phyloP scores from a whole-genome alignment of 352 stramenopile genomes.

The Thalassiosira exigua region DNA sequence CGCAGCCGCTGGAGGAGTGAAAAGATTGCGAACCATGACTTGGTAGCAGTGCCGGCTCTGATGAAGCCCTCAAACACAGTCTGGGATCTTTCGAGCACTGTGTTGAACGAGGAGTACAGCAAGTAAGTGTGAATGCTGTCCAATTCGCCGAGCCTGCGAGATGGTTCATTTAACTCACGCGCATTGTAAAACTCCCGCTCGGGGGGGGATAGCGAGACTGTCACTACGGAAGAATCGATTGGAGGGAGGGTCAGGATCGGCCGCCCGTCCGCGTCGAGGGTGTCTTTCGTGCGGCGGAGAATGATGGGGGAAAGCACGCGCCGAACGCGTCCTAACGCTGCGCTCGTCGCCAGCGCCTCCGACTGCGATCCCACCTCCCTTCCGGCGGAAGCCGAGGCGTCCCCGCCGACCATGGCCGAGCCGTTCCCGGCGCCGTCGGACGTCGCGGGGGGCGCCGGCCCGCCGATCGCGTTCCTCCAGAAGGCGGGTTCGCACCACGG shows the following conservation, averaged over 20 bases:
- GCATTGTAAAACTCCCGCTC: conserved; percentile 85
- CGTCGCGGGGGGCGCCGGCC: conserved; percentile 7
- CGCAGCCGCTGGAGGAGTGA: conserved; percentile 74
- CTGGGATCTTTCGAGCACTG: conserved; percentile 63
- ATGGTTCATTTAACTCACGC: conserved; percentile 32
- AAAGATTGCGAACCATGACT: conserved; percentile 84
- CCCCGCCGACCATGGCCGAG: conserved; percentile 9
- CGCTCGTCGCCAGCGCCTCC: conserved; percentile 39
- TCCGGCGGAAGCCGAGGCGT: background rate
- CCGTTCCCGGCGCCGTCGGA: conserved; percentile 6
- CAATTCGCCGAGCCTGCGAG: background rate
- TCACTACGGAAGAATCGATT: conserved; percentile 72
- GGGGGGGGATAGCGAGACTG: conserved; percentile 61
- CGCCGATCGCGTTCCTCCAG: conserved; percentile 77
- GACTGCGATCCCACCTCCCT: conserved; percentile 15
- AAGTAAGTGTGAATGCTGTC: background rate
- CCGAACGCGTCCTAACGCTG: conserved; percentile 68
- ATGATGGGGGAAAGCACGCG: conserved; percentile 77
- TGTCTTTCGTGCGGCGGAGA: conserved; percentile 82
- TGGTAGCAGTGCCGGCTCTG: conserved; percentile 66
- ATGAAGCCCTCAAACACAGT: conserved; percentile 81
- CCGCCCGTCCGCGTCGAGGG: conserved; percentile 68
- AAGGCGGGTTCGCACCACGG: conserved; percentile 78
- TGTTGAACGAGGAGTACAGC: background rate
- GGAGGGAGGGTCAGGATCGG: conserved; percentile 80